These are phyloP conservation scores for Eucalyptus erythrocorys DNA, from an alignment of 345 rosid species.

Conservation along the genomic window DNA sequence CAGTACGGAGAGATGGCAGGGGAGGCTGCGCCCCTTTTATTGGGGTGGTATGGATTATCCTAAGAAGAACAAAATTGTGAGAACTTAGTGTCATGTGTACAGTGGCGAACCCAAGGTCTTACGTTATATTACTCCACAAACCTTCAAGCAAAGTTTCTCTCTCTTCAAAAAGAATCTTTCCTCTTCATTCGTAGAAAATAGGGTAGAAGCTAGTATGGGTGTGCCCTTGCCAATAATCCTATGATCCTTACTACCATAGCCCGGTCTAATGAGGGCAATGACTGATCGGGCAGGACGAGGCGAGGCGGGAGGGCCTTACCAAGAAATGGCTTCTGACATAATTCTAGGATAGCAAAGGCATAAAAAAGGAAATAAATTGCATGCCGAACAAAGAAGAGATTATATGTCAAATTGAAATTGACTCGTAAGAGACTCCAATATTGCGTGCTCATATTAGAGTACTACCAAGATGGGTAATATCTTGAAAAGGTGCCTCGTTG, in stretches of 20 bases:
- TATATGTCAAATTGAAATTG: neutral
- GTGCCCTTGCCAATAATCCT: rapidly evolving
- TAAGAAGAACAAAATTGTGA: too few species aligned
- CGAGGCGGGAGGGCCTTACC: rapidly evolving
- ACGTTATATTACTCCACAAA: neutral
- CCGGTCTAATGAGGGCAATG: rapidly evolving
- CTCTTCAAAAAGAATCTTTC: neutral
- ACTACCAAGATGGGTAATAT: neutral
- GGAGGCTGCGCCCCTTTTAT: too few species aligned
- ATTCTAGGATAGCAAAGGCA: rapidly evolving
- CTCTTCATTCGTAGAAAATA: neutral
- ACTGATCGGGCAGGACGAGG: neutral
- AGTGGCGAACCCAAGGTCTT: too few species aligned
- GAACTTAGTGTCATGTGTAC: too few species aligned
- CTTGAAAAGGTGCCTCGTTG: rapidly evolving
- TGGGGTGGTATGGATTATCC: too few species aligned
- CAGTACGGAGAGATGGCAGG: too few species aligned
- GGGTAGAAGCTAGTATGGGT: rapidly evolving
- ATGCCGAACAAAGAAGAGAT: rapidly evolving
- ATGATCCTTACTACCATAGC: neutral
- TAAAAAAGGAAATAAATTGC: neutral
- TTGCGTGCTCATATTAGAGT: rapidly evolving
- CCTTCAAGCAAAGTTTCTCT: neutral
- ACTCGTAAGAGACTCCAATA: neutral
- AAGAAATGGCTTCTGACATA: rapidly evolving